Conservation (phyloP, 2,329 filamentous ascomycete genomes). For the Aphanocladium album region DNA sequence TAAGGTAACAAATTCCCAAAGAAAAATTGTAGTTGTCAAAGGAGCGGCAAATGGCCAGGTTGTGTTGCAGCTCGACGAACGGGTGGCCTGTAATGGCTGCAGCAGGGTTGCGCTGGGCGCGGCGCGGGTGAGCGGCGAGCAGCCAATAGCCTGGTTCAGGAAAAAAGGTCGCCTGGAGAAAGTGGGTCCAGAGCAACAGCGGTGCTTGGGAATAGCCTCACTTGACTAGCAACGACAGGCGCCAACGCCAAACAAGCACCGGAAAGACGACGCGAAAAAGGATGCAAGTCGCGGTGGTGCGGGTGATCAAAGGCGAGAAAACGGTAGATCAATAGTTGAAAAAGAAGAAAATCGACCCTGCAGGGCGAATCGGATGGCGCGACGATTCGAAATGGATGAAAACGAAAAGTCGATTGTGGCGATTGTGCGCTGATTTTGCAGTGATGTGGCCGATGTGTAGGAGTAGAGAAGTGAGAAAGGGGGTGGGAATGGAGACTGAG, state of each 20-base stretch:
- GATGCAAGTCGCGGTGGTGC: conserved; percentile 18
- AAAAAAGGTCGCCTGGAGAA: conserved; percentile 13
- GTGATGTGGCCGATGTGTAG: conserved; percentile 25
- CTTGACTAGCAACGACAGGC: conserved; percentile 18
- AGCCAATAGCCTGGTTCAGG: conserved; percentile 15
- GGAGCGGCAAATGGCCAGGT: neutral
- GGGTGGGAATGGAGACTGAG: conserved; percentile 9
- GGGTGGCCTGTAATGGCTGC: neutral
- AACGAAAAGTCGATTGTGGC: conserved; percentile 27
- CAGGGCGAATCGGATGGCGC: conserved; percentile 29
- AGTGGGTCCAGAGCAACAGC: conserved; percentile 15
- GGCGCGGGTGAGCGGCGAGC: conserved; percentile 13
- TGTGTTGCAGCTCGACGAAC: neutral
- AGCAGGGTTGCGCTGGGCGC: conserved; percentile 8
- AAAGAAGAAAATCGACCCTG: conserved; percentile 32
- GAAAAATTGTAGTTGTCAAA: neutral
- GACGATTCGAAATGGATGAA: conserved; percentile 38
- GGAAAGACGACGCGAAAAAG: conserved; percentile 18
- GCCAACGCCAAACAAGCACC: conserved; percentile 4
- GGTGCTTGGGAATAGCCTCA: conserved; percentile 38
- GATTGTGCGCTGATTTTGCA: conserved; percentile 24
- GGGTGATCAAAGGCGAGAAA: conserved; percentile 20
- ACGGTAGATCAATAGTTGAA: conserved; percentile 24
- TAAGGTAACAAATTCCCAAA: neutral
- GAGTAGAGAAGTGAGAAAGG: conserved; percentile 19